Evolutionary conservation across 129 eudicot species (phyloP).

Genomic region (carrot (Daucus carota)): DNA sequence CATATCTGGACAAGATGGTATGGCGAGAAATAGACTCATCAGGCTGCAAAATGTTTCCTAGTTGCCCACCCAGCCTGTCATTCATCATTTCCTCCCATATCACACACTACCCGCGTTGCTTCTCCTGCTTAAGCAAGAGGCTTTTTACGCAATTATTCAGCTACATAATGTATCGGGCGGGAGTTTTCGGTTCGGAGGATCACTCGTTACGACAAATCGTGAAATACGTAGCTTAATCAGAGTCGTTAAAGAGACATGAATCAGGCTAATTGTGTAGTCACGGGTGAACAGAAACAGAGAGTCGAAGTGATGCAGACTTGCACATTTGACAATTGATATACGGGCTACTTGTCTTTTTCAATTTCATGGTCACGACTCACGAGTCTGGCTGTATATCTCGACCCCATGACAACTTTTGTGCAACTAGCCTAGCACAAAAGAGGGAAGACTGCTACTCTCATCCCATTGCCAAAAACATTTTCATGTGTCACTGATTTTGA

Average conservation of each 20-base stretch:
- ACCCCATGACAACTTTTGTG: neutral
- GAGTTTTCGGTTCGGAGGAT: too few relatives aligned
- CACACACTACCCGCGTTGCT: neutral
- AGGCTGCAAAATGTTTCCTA: constrained; percentile 26
- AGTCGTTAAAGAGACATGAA: too few relatives aligned
- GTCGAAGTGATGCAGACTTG: neutral
- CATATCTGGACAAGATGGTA: neutral
- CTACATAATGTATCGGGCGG: too few relatives aligned
- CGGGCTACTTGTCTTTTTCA: neutral
- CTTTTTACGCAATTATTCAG: neutral
- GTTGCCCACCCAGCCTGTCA: neutral
- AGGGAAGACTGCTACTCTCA: neutral
- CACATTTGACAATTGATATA: neutral
- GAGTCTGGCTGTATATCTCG: neutral
- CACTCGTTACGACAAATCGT: too few relatives aligned
- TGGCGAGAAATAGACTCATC: constrained; percentile 32
- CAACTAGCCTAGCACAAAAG: neutral
- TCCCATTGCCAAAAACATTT: neutral
- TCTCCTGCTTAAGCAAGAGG: neutral
- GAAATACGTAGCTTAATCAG: too few relatives aligned
- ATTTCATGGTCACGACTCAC: neutral
- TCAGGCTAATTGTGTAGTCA: neutral
- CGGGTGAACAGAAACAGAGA: neutral
- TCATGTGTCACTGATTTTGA: neutral
- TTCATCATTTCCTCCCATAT: neutral